Conservation (phyloP, 2,329 filamentous ascomycete species). For the Botrytis fabae region DNA sequence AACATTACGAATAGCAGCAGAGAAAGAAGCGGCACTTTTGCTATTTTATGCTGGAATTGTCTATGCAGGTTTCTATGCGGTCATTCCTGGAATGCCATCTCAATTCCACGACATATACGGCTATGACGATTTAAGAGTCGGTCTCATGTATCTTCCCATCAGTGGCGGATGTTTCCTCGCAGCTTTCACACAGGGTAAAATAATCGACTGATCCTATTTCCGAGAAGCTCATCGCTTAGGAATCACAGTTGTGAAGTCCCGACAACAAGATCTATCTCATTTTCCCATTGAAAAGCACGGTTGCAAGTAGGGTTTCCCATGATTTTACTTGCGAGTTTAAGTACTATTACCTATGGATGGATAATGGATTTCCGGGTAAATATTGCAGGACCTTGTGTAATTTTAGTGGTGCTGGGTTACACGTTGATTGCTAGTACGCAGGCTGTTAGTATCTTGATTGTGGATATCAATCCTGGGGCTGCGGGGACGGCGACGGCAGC, state of each 20-base stretch:
- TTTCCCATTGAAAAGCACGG: conserved; percentile 55
- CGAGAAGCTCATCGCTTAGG: conserved; percentile 57
- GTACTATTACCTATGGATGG: conserved; percentile 55
- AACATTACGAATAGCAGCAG: conserved; percentile 45
- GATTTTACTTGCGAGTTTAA: conserved; percentile 50
- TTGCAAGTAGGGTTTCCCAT: conserved; percentile 53
- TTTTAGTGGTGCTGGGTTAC: conserved; percentile 50
- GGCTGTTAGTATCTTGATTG: conserved; percentile 52
- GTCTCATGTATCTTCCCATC: conserved; percentile 42
- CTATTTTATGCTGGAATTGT: conserved; percentile 49
- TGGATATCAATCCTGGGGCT: conserved; percentile 55
- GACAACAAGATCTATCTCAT: conserved; percentile 49
- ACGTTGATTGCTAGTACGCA: conserved; percentile 56
- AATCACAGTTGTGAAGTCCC: conserved; percentile 54
- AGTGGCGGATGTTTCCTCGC: conserved; percentile 49
- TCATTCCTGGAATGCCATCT: conserved; percentile 51
- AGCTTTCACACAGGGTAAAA: conserved; percentile 52
- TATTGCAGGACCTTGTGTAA: conserved; percentile 49
- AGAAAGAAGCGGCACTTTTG: conserved; percentile 46
- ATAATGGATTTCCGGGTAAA: conserved; percentile 46
- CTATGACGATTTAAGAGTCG: conserved; percentile 30
- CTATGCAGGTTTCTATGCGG: conserved; percentile 54
- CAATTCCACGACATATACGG: conserved; percentile 38
- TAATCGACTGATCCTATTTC: conserved; percentile 64
- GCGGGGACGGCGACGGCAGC: conserved; percentile 57